A percentile compares a stretch with the other conserved stretches of the same genome.
These are phyloP conservation scores for Prunus persica DNA, from an alignment of 306 rosid genomes.

Conservation along the genomic window DNA sequence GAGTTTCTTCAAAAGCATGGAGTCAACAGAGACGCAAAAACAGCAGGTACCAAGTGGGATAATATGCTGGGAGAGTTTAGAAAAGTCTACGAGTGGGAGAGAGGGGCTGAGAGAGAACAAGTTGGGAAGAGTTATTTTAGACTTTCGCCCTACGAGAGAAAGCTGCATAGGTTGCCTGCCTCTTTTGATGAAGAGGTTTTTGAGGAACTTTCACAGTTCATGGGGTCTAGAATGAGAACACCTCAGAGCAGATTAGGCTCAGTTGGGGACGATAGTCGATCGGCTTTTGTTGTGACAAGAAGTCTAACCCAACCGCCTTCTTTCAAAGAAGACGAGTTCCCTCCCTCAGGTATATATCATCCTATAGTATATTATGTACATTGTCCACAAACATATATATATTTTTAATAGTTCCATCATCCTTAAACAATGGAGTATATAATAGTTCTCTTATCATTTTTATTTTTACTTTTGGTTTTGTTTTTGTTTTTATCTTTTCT, in stretches of 20 bases:
- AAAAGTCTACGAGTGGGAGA: constrained; percentile 95
- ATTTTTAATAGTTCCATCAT: too few relatives aligned
- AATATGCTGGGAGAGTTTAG: constrained; percentile 96
- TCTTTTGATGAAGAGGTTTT: constrained; percentile 96
- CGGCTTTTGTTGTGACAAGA: constrained; percentile 24
- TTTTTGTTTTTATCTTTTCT: not conserved
- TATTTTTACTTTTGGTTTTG: not conserved
- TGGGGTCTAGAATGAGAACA: constrained; percentile 79
- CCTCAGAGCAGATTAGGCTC: constrained; percentile 47
- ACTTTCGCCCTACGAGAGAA: constrained; percentile 93
- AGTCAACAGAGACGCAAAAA: constrained; percentile 73
- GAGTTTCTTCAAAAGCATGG: constrained; percentile 74
- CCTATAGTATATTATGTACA: too few relatives aligned
- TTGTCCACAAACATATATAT: too few relatives aligned
- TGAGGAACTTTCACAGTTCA: constrained; percentile 86
- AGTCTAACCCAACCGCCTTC: constrained; percentile 56
- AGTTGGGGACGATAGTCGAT: constrained; percentile 38
- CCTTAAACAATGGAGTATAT: too few relatives aligned
- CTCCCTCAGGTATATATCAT: constrained; percentile 45
- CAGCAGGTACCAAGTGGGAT: constrained; percentile 97
- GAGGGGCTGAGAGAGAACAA: constrained; percentile 82
- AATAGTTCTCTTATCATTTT: not conserved
- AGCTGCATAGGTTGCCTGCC: constrained; percentile 86
- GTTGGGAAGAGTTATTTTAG: constrained; percentile 90
- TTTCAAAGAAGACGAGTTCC: constrained; percentile 58